Evolutionary conservation across 352 stramenopile genomes (phyloP).

Genomic region (Phytophthora chlamydospora): DNA sequence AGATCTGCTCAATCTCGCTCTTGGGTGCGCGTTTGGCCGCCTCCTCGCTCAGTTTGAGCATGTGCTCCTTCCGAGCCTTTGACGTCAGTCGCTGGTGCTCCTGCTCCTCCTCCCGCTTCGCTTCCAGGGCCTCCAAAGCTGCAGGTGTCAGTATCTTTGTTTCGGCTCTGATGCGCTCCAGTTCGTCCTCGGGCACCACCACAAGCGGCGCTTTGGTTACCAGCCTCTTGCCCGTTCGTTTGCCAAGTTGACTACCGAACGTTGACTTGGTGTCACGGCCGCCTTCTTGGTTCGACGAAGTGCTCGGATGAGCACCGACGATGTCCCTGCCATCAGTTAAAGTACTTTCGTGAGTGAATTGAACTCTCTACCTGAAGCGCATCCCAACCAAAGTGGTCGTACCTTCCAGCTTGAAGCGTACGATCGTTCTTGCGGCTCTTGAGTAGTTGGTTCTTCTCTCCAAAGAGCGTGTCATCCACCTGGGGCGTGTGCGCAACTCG

Average conservation of each 20-base stretch:
- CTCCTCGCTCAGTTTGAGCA: slow-evolving; percentile 74
- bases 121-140: slow-evolving; percentile 64
- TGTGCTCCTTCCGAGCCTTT: slow-evolving; percentile 82
- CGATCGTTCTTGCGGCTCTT: slow-evolving; percentile 60
- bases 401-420: slow-evolving; percentile 68
- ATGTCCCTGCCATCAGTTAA: slow-evolving; percentile 39
- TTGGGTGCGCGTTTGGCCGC: slow-evolving; percentile 68
- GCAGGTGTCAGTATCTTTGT: slow-evolving; percentile 64
- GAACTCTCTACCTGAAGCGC: background rate
- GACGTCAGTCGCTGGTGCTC: slow-evolving; percentile 62
- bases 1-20: slow-evolving; percentile 79
- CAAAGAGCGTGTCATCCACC: slow-evolving; percentile 82
- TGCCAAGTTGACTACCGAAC: slow-evolving; percentile 11
- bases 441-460: slow-evolving; percentile 49
- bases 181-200: slow-evolving; percentile 48
- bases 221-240: slow-evolving; percentile 19
- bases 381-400: background rate
- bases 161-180: slow-evolving; percentile 70
- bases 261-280: slow-evolving; percentile 18
- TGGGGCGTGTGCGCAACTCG: slow-evolving; percentile 62
- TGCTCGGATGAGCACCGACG: slow-evolving; percentile 26
- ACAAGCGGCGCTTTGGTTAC: slow-evolving; percentile 18
- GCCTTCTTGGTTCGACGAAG: slow-evolving; percentile 37
- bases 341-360: background rate
- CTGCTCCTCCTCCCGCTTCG: slow-evolving; percentile 56